Evolutionary conservation across 2,329 filamentous ascomycete species (phyloP).

Genomic region (Westerdykella aurantiaca): DNA sequence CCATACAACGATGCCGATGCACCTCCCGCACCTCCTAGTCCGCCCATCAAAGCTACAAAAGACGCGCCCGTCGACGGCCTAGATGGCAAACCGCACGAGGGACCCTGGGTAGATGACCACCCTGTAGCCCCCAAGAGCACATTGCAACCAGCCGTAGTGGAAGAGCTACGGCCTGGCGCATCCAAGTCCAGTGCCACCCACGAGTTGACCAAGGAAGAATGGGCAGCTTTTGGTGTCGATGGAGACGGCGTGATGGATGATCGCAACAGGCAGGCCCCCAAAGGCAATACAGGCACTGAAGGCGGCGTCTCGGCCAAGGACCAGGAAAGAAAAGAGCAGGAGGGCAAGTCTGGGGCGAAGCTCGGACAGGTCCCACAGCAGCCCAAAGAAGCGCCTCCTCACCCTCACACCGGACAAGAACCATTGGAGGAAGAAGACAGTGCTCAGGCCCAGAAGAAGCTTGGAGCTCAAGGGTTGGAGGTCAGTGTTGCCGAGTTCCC

Average conservation of each 20-base stretch:
- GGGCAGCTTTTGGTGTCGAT: conserved; percentile 43
- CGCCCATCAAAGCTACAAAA: conserved; percentile 53
- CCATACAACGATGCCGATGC: conserved; percentile 17
- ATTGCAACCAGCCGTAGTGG: conserved; percentile 23
- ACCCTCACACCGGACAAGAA: conserved; percentile 75
- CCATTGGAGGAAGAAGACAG: conserved; percentile 38
- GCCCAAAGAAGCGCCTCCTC: conserved; percentile 77
- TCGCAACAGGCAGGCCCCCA: conserved; percentile 66
- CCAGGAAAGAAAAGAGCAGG: conserved; percentile 65
- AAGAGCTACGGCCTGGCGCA: conserved; percentile 35
- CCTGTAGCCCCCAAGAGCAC: conserved; percentile 26
- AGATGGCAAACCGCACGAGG: conserved; percentile 88
- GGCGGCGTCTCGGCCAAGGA: conserved; percentile 85
- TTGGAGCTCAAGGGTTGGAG: conserved; percentile 36
- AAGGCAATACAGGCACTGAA: conserved; percentile 82
- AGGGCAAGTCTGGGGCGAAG: conserved; percentile 60
- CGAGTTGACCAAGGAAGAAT: conserved; percentile 30
- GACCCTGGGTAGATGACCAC: conserved; percentile 63
- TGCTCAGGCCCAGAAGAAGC: conserved; percentile 10
- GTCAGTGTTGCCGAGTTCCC: conserved; percentile 12
- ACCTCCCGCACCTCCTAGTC: conserved; percentile 16
- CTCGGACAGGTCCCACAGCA: conserved; percentile 70
- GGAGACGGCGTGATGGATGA: conserved; percentile 90
- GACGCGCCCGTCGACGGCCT: conserved; percentile 87
- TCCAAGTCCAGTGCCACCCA: conserved; percentile 14